Conservation (phyloP, 2,329 filamentous ascomycete species). For the Didymellaceae sp. region DNA sequence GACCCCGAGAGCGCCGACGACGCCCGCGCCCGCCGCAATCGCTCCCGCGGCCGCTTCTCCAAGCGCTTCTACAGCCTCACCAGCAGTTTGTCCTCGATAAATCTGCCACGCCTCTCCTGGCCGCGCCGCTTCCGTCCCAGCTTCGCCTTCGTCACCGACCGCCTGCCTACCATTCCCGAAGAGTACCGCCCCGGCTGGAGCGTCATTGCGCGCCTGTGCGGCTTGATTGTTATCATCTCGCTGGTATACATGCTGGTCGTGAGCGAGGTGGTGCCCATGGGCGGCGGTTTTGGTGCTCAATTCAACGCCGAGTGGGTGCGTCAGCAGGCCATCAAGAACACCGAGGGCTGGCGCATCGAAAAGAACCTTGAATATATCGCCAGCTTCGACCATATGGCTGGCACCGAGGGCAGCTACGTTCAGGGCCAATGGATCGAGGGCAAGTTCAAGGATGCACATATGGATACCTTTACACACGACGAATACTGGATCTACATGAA, state of each 20-base stretch:
- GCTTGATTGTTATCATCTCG: slow-evolving; percentile 74
- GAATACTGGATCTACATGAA: slow-evolving; percentile 88
- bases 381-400: slow-evolving; percentile 85
- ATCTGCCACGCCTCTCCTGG: slow-evolving; percentile 45
- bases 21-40: slow-evolving; percentile 36
- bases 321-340: slow-evolving; percentile 72
- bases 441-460: slow-evolving; percentile 72
- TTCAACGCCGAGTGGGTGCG: slow-evolving; percentile 87
- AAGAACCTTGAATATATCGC: slow-evolving; percentile 80
- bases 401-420: slow-evolving; percentile 90
- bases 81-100: slow-evolving; percentile 63
- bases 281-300: slow-evolving; percentile 64
- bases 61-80: slow-evolving; percentile 64
- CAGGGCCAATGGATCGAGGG: slow-evolving; percentile 84
- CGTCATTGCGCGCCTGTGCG: slow-evolving; percentile 74
- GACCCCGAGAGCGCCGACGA: slow-evolving; percentile 46
- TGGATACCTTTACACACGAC: slow-evolving; percentile 79
- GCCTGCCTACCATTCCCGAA: slow-evolving; percentile 53
- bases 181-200: slow-evolving; percentile 64
- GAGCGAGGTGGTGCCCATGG: slow-evolving; percentile 78
- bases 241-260: slow-evolving; percentile 86
- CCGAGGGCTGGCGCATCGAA: slow-evolving; percentile 68
- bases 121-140: slow-evolving; percentile 20
- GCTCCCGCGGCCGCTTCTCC: slow-evolving; percentile 53
- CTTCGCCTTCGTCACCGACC: slow-evolving; percentile 41